These are phyloP conservation scores for Aureobasidium zeae DNA, from an alignment of 2,329 filamentous ascomycete genomes.

Conservation along the genomic window DNA sequence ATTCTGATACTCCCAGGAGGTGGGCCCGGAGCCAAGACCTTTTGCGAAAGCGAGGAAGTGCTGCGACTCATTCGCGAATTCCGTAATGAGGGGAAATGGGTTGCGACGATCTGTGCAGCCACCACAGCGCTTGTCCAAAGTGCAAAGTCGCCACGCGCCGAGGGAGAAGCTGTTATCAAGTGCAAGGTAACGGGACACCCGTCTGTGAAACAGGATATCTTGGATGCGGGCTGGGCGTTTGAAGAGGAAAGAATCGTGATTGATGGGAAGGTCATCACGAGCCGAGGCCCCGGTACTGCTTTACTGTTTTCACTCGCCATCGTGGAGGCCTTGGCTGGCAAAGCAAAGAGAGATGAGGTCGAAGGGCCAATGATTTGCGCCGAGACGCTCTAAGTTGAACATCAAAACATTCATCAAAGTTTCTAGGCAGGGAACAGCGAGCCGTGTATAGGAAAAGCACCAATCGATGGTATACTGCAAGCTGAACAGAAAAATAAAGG, in stretches of 20 bases:
- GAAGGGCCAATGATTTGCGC: conserved; percentile 38
- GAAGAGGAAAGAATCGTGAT: conserved; percentile 31
- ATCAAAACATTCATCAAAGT: too few species aligned
- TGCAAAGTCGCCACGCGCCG: conserved; percentile 11
- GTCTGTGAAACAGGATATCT: conserved; percentile 28
- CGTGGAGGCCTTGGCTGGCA: conserved; percentile 30
- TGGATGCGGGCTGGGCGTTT: conserved; percentile 27
- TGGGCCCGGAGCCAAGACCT: conserved; percentile 30
- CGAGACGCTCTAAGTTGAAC: conserved; percentile 16
- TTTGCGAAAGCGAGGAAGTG: conserved; percentile 22
- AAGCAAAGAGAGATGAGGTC: conserved; percentile 41
- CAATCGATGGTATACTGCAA: not conserved
- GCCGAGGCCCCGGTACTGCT: conserved; percentile 32
- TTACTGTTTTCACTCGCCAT: conserved; percentile 32
- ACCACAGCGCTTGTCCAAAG: conserved; percentile 31
- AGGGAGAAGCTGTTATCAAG: conserved; percentile 19
- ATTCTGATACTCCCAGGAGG: conserved; percentile 33
- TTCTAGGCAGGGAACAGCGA: too few species aligned
- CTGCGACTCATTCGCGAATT: conserved; percentile 27
- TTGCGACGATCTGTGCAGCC: conserved; percentile 32
- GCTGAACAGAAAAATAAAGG: conserved; percentile 10
- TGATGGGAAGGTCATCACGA: conserved; percentile 27
- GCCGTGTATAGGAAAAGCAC: not conserved
- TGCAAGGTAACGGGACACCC: conserved; percentile 29
- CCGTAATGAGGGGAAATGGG: conserved; percentile 25